Evolutionary conservation across 1,139 yeast species (phyloP).

Genomic region (Geotrichum europaeum): DNA sequence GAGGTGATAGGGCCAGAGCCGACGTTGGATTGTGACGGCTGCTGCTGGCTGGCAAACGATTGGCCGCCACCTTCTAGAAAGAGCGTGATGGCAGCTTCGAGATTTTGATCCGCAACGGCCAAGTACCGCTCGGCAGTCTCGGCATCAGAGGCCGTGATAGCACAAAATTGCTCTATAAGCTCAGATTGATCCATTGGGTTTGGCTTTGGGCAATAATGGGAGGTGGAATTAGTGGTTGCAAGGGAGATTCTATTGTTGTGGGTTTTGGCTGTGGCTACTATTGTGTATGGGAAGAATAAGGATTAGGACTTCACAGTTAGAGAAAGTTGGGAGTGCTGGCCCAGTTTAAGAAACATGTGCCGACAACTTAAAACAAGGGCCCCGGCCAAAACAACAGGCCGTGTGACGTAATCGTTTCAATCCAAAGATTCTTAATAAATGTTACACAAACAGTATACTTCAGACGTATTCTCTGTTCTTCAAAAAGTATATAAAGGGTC

Average conservation of each 20-base stretch:
- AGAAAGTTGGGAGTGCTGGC: neutral
- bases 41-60: conserved; percentile 32
- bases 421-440: too few relatives aligned
- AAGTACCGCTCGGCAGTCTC: conserved; percentile 70
- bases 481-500: too few relatives aligned
- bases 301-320: neutral
- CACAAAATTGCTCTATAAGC: conserved; percentile 65
- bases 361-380: too few relatives aligned
- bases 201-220: neutral
- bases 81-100: conserved; percentile 81
- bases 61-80: conserved; percentile 68
- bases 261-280: neutral
- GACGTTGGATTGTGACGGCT: neutral
- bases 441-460: too few relatives aligned
- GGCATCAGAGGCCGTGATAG: conserved; percentile 75
- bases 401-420: too few relatives aligned
- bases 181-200: conserved; percentile 32
- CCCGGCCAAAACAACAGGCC: too few relatives aligned
- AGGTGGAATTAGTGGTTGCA: neutral
- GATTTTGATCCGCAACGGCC: conserved; percentile 69
- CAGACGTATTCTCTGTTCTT: too few relatives aligned
- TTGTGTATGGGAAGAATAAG: neutral
- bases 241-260: neutral
- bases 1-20: neutral
- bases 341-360: too few relatives aligned